Base-by-base conservation (phyloP, 129 eudicot species). In the Flaveria brownii region DNA sequence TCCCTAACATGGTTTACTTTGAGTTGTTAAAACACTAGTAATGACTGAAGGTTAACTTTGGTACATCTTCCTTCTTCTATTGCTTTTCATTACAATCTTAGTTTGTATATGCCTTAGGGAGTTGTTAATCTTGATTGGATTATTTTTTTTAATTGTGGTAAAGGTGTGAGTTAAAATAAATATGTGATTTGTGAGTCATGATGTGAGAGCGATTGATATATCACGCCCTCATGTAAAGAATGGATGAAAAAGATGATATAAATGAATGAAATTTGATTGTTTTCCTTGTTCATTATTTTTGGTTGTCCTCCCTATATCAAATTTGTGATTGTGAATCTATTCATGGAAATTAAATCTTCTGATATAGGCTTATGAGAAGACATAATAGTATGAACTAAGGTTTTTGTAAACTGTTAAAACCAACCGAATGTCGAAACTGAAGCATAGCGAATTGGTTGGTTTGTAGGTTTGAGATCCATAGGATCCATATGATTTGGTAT, bases 1-100 rank as follows among this genome's bases (percentile, higher is more conserved):
- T 46, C 70, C 76, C 50, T 55, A 78, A 11, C 17, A 69, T 77
- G 69, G 57, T 68, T 62, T 56, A 56, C 41, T 54, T 55, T 11
- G 51, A 62, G 54, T 45, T 8, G 46, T 75, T 75, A 47, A 63
- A 75, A 75, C 61, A 76, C 51, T 46, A 15, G 36, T 47, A 77
- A 60, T 36, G 39, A 73, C 18, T 45, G 73, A 41, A 59, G 18
- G 36, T 63, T 66, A 65, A 49, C 72, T 75, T 62, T 63, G 15
- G 33, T 28, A 16, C 22, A 30, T 14, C 46, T 56, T 69, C 43
- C 25, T 42, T 36, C 47, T 57, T 65, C 23, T 6, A 36, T 36
- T 65, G 71, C 26, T 51, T 74, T 55, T 10, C 75, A 42, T 68
- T 68, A 41, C 55, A 65, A 36, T 63, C 54, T 13, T 10, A 18